Percentiles rank a stretch among this genome's conserved stretches.
Conservation (phyloP, 1,139 yeast species). For the Fermentozyma sake region DNA sequence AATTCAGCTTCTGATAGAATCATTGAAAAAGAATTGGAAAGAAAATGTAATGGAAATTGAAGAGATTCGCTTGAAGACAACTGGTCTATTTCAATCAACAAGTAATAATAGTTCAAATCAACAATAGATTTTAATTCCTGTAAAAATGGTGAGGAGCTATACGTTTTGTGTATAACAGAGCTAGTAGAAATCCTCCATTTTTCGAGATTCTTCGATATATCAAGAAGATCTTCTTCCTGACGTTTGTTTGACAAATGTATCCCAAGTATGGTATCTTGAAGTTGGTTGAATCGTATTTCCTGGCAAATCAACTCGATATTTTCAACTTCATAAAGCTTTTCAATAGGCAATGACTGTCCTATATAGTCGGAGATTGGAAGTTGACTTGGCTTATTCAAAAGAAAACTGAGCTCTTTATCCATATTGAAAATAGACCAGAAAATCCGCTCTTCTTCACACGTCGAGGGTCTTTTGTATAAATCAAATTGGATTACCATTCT, state of each 20-base stretch:
- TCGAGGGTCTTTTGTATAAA: slow-evolving; percentile 13
- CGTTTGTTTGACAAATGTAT: slow-evolving; percentile 5
- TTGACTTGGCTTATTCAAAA: slow-evolving; percentile 32
- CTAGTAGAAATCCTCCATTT: slow-evolving; percentile 33
- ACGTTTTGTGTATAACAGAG: slow-evolving; percentile 22
- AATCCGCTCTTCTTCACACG: slow-evolving; percentile 14
- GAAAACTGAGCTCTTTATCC: slow-evolving; percentile 35
- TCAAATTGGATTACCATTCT: slow-evolving; percentile 25
- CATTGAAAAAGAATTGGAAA: slow-evolving; percentile 38
- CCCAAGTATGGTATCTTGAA: slow-evolving; percentile 16
- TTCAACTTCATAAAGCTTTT: slow-evolving; percentile 13
- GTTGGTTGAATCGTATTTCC: slow-evolving; percentile 17
- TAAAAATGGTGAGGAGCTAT: slow-evolving; percentile 21
- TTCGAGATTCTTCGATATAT: slow-evolving; percentile 25
- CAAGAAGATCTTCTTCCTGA: slow-evolving; percentile 11
- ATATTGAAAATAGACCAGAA: slow-evolving; percentile 40
- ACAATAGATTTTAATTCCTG: slow-evolving; percentile 31
- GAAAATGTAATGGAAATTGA: slow-evolving; percentile 40
- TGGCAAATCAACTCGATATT: slow-evolving; percentile 17
- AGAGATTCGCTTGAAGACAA: slow-evolving; percentile 32
- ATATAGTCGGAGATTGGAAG: slow-evolving; percentile 23
- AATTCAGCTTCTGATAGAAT: slow-evolving; percentile 24
- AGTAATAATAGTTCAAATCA: slow-evolving; percentile 36
- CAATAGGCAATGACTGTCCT: slow-evolving; percentile 10
- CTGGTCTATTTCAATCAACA: slow-evolving; percentile 40